Evolutionary conservation across 345 rosid genomes (phyloP), one percentile per base, ranked within the genome.

Genomic region (Leavenworthia alabamica): DNA sequence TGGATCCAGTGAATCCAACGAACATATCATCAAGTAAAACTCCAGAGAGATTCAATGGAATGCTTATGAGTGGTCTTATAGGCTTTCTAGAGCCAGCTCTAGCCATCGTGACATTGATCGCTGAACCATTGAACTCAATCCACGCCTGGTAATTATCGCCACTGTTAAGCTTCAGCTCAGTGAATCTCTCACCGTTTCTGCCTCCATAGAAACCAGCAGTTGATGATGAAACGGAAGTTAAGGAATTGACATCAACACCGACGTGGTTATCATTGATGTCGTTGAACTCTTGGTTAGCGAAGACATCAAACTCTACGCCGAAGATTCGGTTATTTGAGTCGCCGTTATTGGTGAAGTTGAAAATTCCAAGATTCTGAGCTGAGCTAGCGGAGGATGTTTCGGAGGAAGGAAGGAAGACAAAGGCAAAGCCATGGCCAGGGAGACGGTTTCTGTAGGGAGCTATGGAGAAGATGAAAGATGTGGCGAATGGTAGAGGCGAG

Each of bases 81-180:
- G 82, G 80, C 20, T 78, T 73, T 42, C n/a, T 31, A 1, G 44
- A 60, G 43, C 80, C 80, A 15, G 71, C 79, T 49, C 44, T 61
- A 11, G 67, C 80, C 75, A 73, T 71, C 3, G 67, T 75, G 31
- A 75, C 77, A 65, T 75, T 80, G 23, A 78, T 28, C 29, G 49
- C 50, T n/a, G 75, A 70, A 39, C 79, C 83, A 2, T 45, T 58
- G 58, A 87, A 83, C 59, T 87, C 91, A 45, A 82, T 85, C 89
- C 97, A 90, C 39, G 80, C 95, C 52, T 84, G 95, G 60, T 89
- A 89, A 53, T 86, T 89, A 13, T 73, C 71, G 4, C 95, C 95
- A 42, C 45, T 73, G 47, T 84, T 84, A 7, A 86, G 81, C 80
- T 54, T 68, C 75, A 77, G 27, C 29, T 39, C 67, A 26, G 49